Percentiles rank a stretch among this genome's conserved stretches.
These are phyloP conservation scores for Auriscalpium vulgare DNA, from an alignment of 768 basidiomycete genomes.

Conservation along the genomic window DNA sequence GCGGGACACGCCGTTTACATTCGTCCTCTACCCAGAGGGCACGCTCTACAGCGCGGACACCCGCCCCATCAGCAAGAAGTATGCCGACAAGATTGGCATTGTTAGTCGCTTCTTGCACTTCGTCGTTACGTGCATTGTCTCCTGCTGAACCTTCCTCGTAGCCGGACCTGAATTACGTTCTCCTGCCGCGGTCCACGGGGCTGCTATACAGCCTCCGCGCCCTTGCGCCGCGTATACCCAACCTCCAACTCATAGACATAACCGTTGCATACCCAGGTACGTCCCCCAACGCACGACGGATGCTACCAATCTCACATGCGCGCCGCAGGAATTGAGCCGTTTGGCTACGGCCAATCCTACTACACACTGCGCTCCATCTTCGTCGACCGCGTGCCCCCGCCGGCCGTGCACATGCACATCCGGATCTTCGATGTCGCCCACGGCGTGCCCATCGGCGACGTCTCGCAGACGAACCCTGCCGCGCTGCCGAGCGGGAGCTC, in stretches of 20 bases:
- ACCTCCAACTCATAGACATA: conserved; percentile 78
- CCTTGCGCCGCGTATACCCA: conserved; percentile 67
- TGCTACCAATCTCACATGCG: conserved; percentile 1
- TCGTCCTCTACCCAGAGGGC: conserved; percentile 93
- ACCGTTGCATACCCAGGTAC: conserved; percentile 88
- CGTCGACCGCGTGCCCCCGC: conserved; percentile 71
- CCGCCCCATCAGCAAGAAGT: conserved; percentile 76
- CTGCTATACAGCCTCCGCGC: conserved; percentile 79
- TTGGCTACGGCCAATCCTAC: conserved; percentile 78
- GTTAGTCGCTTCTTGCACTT: conserved; percentile 40
- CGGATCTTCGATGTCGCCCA: conserved; percentile 63
- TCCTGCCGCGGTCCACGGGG: conserved; percentile 91
- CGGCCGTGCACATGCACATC: conserved; percentile 80
- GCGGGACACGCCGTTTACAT: conserved; percentile 63
- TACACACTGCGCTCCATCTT: conserved; percentile 91
- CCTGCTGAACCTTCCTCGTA: conserved; percentile 22
- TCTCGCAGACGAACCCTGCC: conserved; percentile 30
- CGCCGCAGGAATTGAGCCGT: conserved; percentile 59
- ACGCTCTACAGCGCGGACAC: conserved; percentile 88
- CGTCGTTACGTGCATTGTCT: not conserved
- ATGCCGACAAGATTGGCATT: conserved; percentile 81
- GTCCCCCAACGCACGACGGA: conserved; percentile 4
- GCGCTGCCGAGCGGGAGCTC: conserved; percentile 21
- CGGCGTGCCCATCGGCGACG: conserved; percentile 64
- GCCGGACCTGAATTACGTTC: conserved; percentile 72